phyloP scores from a whole-genome alignment of 164 flowering plant species.

The Magnolia officinalis region DNA sequence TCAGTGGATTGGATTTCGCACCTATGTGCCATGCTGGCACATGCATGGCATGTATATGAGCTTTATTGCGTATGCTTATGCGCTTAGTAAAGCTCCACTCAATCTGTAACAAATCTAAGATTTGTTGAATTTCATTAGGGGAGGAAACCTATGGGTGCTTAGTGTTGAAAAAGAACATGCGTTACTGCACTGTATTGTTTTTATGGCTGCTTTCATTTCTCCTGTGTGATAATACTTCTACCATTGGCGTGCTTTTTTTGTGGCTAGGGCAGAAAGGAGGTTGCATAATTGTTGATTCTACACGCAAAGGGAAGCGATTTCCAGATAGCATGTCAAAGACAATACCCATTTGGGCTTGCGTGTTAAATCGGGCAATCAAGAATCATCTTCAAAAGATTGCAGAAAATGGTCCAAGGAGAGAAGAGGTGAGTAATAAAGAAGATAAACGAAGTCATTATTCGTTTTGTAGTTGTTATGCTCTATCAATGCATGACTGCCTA shows the following conservation, averaged over 20 bases:
- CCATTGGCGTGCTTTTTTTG: constrained; percentile 8
- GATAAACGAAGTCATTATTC: not conserved
- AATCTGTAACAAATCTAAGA: too few species aligned
- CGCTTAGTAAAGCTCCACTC: too few species aligned
- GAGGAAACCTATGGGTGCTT: too few species aligned
- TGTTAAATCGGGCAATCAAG: constrained; percentile 64
- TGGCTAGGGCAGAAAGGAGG: constrained; percentile 89
- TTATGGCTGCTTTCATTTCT: not conserved
- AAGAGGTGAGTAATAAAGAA: not conserved
- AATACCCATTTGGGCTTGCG: constrained; percentile 93
- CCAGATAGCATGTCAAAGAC: constrained; percentile 99
- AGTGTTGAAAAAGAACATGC: too few species aligned
- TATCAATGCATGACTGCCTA: too few species aligned
- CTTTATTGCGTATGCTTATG: too few species aligned
- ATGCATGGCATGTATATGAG: too few species aligned
- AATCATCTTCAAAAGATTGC: constrained; percentile 25
- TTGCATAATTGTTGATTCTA: constrained; percentile 86
- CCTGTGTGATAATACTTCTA: not conserved
- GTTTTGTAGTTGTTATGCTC: not conserved
- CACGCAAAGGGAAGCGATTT: constrained; percentile 90
- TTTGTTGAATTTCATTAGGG: too few species aligned
- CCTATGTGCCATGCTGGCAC: too few species aligned
- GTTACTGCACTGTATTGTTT: too few species aligned
- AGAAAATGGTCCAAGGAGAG: constrained; percentile 1
- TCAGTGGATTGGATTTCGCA: too few species aligned